phyloP scores from a whole-genome alignment of 139 green algal species.

The Choricystis sp. region DNA sequence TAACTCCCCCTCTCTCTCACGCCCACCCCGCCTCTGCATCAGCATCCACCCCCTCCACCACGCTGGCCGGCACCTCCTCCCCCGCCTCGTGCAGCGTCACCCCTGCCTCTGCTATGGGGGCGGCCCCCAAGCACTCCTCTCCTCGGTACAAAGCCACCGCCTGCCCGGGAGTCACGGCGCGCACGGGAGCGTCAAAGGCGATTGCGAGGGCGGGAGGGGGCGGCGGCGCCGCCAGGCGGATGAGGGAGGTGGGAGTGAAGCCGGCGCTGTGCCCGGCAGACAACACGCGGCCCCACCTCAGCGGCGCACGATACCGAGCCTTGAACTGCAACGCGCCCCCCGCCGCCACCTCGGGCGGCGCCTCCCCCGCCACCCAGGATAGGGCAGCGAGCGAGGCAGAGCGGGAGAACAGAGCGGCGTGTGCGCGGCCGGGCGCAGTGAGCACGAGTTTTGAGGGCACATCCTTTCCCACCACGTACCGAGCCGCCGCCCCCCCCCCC shows the following conservation, averaged over 20 bases:
- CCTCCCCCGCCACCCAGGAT: constrained; percentile 33
- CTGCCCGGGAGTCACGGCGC: constrained; percentile 50
- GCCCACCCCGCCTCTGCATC: neutral
- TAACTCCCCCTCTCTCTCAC: too few species aligned
- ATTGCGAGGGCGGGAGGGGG: constrained; percentile 1
- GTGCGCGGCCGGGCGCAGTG: constrained; percentile 31
- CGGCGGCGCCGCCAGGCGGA: neutral
- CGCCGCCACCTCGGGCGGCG: constrained; percentile 2
- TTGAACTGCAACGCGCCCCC: constrained; percentile 23
- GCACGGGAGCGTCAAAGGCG: constrained; percentile 21
- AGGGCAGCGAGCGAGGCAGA: constrained; percentile 20
- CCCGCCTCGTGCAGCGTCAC: constrained; percentile 15
- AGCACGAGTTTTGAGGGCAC: constrained; percentile 21
- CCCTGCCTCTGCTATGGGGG: constrained; percentile 25
- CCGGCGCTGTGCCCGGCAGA: too few species aligned
- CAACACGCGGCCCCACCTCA: too few species aligned
- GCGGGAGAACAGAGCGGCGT: constrained; percentile 36
- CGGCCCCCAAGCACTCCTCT: constrained; percentile 42
- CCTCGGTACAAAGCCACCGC: constrained; percentile 58
- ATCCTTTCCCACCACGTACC: constrained; percentile 61
- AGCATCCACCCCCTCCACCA: neutral
- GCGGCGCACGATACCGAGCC: constrained; percentile 34
- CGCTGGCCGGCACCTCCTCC: neutral
- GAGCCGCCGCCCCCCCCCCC: constrained; percentile 23
- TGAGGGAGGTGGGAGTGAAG: neutral